Evolutionary conservation across 2,329 filamentous ascomycete species (phyloP).

Genomic region (Microcyclospora tardicrescens): DNA sequence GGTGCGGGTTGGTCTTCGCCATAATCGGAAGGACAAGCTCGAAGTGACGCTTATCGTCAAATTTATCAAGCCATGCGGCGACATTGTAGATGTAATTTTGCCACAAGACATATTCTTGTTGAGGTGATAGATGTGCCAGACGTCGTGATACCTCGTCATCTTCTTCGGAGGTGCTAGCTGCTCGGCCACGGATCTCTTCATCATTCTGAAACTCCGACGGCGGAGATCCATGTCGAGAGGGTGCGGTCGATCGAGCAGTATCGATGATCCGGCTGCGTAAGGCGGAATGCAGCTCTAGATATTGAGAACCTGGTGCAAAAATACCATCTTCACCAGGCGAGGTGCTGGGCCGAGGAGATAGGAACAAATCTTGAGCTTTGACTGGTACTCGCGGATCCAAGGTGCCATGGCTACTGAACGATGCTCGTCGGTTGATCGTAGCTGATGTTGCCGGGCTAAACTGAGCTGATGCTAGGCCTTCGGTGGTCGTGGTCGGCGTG

Average conservation of each 20-base stretch:
- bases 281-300: conserved; percentile 19
- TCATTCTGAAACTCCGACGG: conserved; percentile 2
- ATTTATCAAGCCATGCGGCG: conserved; percentile 46
- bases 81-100: conserved; percentile 40
- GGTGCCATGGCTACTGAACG: too few species aligned
- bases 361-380: conserved; percentile 1
- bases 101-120: conserved; percentile 20
- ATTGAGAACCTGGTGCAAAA: conserved; percentile 21
- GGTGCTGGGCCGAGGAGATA: conserved; percentile 17
- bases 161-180: conserved; percentile 1
- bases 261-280: conserved; percentile 20
- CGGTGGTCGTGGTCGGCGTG: too few species aligned
- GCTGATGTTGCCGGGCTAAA: too few species aligned
- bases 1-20: conserved; percentile 32
- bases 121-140: conserved; percentile 15
- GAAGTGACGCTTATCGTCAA: conserved; percentile 41
- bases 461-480: too few species aligned
- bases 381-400: too few species aligned
- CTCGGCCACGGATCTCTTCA: conserved; percentile 2
- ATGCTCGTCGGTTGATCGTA: too few species aligned
- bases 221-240: conserved; percentile 12
- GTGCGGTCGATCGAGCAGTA: conserved; percentile 18
- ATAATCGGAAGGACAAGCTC: conserved; percentile 39
- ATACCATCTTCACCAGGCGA: conserved; percentile 20
- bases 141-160: conserved; percentile 13